phyloP scores from a whole-genome alignment of 2,329 filamentous ascomycete genomes.

The Phoma sp. region DNA sequence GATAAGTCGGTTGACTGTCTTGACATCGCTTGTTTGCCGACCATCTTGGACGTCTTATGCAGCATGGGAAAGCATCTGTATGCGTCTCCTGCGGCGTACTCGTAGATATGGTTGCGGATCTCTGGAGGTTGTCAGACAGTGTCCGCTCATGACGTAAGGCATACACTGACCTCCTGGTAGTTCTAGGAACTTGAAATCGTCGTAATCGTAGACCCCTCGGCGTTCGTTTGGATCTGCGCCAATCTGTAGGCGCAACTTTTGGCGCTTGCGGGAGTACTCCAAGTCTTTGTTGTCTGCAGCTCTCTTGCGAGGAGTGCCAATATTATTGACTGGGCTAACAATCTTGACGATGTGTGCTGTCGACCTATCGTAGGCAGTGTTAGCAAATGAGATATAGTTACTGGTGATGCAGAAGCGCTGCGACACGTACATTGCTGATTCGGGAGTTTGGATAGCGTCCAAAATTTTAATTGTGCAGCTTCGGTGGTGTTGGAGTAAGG shows the following conservation, averaged over 20 bases:
- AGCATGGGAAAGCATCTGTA: conserved; percentile 25
- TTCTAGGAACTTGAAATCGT: conserved; percentile 23
- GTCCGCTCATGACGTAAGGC: neutral
- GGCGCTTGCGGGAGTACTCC: conserved; percentile 14
- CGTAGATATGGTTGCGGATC: conserved; percentile 37
- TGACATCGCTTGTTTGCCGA: neutral
- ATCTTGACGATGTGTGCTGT: conserved; percentile 1
- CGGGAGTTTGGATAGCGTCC: too few relatives aligned
- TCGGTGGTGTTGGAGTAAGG: neutral
- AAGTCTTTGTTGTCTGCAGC: neutral
- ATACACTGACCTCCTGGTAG: conserved; percentile 30
- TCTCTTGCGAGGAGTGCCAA: conserved; percentile 7
- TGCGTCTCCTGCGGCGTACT: conserved; percentile 19
- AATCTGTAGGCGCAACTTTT: neutral
- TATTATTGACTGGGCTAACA: neutral
- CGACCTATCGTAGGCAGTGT: conserved; percentile 11
- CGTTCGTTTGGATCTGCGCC: neutral
- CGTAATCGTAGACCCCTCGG: conserved; percentile 9
- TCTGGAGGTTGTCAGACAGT: conserved; percentile 25
- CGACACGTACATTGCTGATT: conserved; percentile 10
- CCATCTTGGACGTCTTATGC: neutral
- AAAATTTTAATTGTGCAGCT: neutral
- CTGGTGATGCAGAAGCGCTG: neutral
- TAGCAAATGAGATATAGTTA: neutral
- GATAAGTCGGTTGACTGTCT: neutral